Conservation (phyloP, 768 basidiomycete genomes). For the Tubosaeta brunneosetosa region DNA sequence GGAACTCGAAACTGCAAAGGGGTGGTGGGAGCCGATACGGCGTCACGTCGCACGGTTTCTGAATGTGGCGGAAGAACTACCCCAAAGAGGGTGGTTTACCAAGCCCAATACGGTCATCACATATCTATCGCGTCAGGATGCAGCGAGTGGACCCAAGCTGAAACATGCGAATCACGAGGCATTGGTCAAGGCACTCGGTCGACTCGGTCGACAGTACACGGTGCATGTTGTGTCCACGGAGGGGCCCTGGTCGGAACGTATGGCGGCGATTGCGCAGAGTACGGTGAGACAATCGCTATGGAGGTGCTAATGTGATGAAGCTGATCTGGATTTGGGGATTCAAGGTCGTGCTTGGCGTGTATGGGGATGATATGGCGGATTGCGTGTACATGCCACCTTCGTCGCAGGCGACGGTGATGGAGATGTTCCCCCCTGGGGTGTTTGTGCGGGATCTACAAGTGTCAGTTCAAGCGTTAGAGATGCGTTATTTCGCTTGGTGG, state of each 20-base stretch:
- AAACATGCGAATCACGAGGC: constrained; percentile 51
- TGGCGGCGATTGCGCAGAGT: constrained; percentile 62
- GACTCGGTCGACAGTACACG: constrained; percentile 52
- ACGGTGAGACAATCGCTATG: constrained; percentile 43
- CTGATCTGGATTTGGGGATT: neutral
- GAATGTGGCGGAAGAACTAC: constrained; percentile 24
- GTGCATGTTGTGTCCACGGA: constrained; percentile 50
- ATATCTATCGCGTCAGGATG: constrained; percentile 63
- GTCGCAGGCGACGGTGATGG: constrained; percentile 60
- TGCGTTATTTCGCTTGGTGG: constrained; percentile 60
- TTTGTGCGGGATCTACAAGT: constrained; percentile 62
- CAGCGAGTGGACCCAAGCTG: constrained; percentile 46
- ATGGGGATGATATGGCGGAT: constrained; percentile 62
- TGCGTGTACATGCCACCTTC: constrained; percentile 65
- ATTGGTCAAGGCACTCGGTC: constrained; percentile 53
- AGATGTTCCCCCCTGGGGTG: constrained; percentile 66
- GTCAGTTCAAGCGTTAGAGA: constrained; percentile 47
- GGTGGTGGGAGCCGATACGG: constrained; percentile 70
- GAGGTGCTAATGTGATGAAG: constrained; percentile 1
- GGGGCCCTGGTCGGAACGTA: constrained; percentile 56
- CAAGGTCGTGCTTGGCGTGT: constrained; percentile 58
- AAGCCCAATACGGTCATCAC: constrained; percentile 50
- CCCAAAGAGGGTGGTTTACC: constrained; percentile 10
- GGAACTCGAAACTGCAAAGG: constrained; percentile 39
- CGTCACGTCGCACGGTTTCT: constrained; percentile 42